These are phyloP conservation scores for Dendrobium nobile DNA, from an alignment of 106 monocot species.

Conservation along the genomic window DNA sequence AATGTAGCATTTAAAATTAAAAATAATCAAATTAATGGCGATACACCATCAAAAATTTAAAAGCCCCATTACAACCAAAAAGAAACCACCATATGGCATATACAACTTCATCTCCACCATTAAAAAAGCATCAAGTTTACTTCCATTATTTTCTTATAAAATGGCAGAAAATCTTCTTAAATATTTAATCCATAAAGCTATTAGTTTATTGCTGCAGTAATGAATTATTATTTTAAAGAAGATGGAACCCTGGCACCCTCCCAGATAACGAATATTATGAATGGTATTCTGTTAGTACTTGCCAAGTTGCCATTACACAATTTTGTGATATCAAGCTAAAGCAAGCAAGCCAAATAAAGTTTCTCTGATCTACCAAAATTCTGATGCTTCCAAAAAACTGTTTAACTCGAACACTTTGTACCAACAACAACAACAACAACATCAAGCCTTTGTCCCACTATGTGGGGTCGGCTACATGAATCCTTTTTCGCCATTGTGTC, in stretches of 20 bases:
- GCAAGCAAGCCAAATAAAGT: constrained; percentile 1
- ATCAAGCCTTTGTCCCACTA: no score
- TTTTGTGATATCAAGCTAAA: neutral
- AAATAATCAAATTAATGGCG: neutral
- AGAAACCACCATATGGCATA: neutral
- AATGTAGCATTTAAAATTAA: neutral
- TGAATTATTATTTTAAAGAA: neutral
- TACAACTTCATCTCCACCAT: neutral
- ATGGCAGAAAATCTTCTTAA: neutral
- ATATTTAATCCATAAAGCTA: neutral
- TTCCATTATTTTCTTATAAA: neutral
- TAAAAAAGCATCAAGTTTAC: neutral
- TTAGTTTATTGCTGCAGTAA: neutral
- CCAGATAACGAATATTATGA: neutral
- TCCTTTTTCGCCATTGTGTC: no score
- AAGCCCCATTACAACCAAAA: neutral
- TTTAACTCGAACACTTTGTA: neutral
- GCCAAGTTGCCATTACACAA: neutral
- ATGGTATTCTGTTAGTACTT: neutral
- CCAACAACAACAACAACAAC: no score
- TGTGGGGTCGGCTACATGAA: no score
- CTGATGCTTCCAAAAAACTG: neutral
- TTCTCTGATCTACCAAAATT: neutral
- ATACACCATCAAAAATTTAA: neutral
- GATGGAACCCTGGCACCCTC: neutral